Base-by-base conservation (phyloP, 2,329 filamentous ascomycete species). In the Clonostachys chloroleuca region DNA sequence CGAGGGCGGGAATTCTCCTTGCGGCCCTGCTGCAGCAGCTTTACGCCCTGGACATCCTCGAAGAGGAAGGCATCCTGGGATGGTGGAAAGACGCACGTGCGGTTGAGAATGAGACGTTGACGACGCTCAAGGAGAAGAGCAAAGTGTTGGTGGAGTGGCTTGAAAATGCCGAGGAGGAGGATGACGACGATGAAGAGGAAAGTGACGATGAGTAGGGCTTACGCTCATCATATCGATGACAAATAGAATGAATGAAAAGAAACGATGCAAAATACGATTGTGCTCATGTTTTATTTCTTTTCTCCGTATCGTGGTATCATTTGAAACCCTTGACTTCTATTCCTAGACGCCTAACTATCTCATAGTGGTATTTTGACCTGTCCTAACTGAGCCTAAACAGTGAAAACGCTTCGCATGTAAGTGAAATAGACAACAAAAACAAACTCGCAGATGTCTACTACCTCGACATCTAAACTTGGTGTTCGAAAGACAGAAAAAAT, bases 31-130 rank as follows among this genome's bases (percentile, higher is more conserved):
- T 90, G 55, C 94, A 95, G 69, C 88, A 91, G 65, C 74, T 97
- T 45, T 95, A 95, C 62, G 83, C 87, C 54, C 68, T 87, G 43
- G 94, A 97, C 54, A 77, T 95, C 14, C 69, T 96, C 2, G 90
- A 96, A 62, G 90, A 96, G 59, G 92, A 96, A 40, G 91, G 87
- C 0, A 88, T 96, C 54, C 70, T 92, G 57, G 78, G 80, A 43
- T 99, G 94, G 94, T 97, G 92, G 92, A 80, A 75, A 17, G 86
- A 95, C 63, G 75, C 78, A 43, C 66, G 84, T 58, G 85, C 86
- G 6, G 77, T 69, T 20, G 83, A 83, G 47, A 83, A 75, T 13
- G 86, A 87, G 47, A 79, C 80, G 46, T 81, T 96, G 84, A 67
- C 68, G 49, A 78, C 70, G 44, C 81, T 96, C 14, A 84, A 85